These are phyloP conservation scores for Thelonectria rubi DNA, from an alignment of 2,329 filamentous ascomycete genomes.

Conservation along the genomic window DNA sequence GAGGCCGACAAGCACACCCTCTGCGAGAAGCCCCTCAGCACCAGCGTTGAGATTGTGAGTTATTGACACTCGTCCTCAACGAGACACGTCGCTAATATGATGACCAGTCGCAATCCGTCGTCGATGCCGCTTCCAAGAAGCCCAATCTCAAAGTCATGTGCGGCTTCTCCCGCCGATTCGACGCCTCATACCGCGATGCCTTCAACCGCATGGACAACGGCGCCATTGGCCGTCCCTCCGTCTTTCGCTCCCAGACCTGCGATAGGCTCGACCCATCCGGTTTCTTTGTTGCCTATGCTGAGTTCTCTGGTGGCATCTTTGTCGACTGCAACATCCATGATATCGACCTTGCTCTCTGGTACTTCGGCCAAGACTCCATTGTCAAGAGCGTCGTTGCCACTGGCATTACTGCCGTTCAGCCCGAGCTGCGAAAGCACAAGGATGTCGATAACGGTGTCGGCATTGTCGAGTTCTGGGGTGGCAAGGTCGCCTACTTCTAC, in stretches of 20 bases:
- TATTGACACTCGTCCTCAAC: too few relatives aligned
- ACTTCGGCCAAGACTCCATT: conserved; percentile 45
- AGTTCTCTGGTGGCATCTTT: conserved; percentile 73
- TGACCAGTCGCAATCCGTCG: conserved; percentile 65
- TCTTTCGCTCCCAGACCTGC: conserved; percentile 73
- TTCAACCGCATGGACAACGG: conserved; percentile 60
- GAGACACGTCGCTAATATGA: conserved; percentile 9
- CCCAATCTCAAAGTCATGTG: conserved; percentile 71
- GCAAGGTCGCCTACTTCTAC: conserved; percentile 72
- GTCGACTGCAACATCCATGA: conserved; percentile 78
- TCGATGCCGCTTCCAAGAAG: conserved; percentile 63
- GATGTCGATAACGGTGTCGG: conserved; percentile 53
- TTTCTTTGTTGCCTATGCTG: conserved; percentile 74
- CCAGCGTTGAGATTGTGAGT: conserved; percentile 61
- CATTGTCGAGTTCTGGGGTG: conserved; percentile 72
- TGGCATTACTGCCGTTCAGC: conserved; percentile 46
- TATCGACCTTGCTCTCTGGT: conserved; percentile 56
- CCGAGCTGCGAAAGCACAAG: conserved; percentile 45
- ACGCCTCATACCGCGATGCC: conserved; percentile 71
- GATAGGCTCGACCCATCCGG: conserved; percentile 72
- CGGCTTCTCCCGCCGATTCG: conserved; percentile 59
- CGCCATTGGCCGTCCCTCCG: conserved; percentile 66
- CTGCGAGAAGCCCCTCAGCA: conserved; percentile 41
- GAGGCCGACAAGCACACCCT: conserved; percentile 41
- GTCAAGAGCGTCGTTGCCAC: conserved; percentile 45